Evolutionary conservation across 1,284 basidiomycete species (phyloP), one percentile per base, ranked within the genome.

Genomic region (Tremellales sp.): DNA sequence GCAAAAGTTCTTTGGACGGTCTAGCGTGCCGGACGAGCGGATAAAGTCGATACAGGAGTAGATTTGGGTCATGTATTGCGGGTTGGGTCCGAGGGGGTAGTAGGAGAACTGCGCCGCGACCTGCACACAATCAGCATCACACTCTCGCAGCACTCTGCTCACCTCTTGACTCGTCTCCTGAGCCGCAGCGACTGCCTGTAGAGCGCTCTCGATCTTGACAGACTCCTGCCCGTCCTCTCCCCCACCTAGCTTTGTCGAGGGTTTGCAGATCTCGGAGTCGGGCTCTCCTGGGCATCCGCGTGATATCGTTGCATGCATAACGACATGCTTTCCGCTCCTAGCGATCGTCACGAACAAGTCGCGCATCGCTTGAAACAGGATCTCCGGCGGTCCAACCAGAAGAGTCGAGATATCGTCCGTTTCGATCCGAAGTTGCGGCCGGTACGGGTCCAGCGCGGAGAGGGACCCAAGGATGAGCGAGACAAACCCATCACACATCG

Each of bases 31-130:
- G 5, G 49, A 51, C 2, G 23, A 19, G 10, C 29, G 27, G 36
- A 54, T 54, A 31, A 54, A 54, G 17, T 51, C 53, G 41, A 54
- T 54, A 19, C 33, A 36, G 22, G 53, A 36, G 49, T 54, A 51
- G 26, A 54, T 54, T 33, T 54, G 43, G 35, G 41, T 45, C 53
- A 54, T 54, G 43, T 54, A 51, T 19, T 41, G 31, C 8, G 40
- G 44, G 35, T 48, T 51, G 23, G 26, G 12, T n/a, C 53, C 53
- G 19, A 54, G 40, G 19, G 53, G 53, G 39, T 54, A 54, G 40
- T 51, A 51, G 11, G 45, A 35, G 44, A 54, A 54, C 31, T 54
- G 53, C 26, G 53, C 53, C 21, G 49, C 37, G 22, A 51, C 41
- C 35, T 52, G 46, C 7, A n/a, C n/a, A n/a, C n/a, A 13, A 15